phyloP scores from a whole-genome alignment of 257 asterid genomes.

The Solanum ossicruentum region DNA sequence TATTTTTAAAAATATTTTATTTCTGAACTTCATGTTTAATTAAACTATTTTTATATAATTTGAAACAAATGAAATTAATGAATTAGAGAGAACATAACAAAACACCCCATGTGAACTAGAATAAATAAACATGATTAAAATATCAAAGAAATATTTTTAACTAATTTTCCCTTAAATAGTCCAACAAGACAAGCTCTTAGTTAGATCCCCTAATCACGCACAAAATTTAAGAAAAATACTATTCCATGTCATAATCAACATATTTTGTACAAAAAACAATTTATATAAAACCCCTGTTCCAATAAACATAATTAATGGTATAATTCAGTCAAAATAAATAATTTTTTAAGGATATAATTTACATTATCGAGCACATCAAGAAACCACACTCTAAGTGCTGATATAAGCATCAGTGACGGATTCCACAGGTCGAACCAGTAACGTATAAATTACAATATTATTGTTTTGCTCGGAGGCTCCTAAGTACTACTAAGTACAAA shows the following conservation, averaged over 20 bases:
- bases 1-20: too few relatives aligned
- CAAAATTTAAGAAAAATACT: background rate
- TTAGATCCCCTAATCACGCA: background rate
- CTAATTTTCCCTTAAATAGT: background rate
- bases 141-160: background rate
- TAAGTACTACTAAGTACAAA: background rate
- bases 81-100: too few relatives aligned
- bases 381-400: background rate
- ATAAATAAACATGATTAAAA: background rate
- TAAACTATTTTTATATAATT: too few relatives aligned
- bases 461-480: background rate
- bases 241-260: background rate
- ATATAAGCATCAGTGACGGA: background rate
- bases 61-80: too few relatives aligned
- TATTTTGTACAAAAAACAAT: background rate
- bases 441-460: background rate
- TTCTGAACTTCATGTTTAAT: too few relatives aligned
- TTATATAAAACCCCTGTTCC: background rate
- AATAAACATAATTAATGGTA: constrained; percentile 15
- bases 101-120: background rate
- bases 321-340: background rate
- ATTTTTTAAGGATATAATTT: constrained; percentile 3
- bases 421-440: background rate
- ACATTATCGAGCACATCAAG: background rate
- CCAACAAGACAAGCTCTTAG: background rate